Base-by-base conservation (phyloP, 768 basidiomycete species). In the Neoboletus subvelutipes region DNA sequence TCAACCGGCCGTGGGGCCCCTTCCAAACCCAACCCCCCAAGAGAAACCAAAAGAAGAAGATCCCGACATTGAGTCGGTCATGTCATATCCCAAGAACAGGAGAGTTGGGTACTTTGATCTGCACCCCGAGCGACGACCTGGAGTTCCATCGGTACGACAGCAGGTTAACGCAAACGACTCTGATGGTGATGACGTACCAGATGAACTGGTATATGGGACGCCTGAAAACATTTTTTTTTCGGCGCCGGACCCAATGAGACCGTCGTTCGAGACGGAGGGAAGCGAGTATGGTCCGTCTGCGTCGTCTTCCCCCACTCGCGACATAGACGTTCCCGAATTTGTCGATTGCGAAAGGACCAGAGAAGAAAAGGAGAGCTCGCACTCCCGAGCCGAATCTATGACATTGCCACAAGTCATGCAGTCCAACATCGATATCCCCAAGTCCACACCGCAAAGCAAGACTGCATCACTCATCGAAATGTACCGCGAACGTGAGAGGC, bases 381-480 rank as follows among this genome's bases (percentile, higher is more conserved):
- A 68, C 22, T 65, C 68, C 2, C 60, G 64, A 47, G 64, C 65
- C 5, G 72, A 73, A 50, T 67, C 71, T 5, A 62, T 51, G 50
- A 70, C 71, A n/a, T 58, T 73, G 28, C 72, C 70, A 1, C 45
- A 54, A 26, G 20, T 61, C 22, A 40, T 37, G 15, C 56, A 56
- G 26, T 13, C 50, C 42, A 51, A 42, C 33, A 39, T 61, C 15
- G 60, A 71, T 36, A 33, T 40, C 15, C 41, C 53, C 13, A 60
- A 66, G 40, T 50, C 69, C 46, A 50, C 64, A 18, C 56, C 75
- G 15, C 72, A 75, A 37, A 85, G 84, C 75, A 88, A 85, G 73
- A 90, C 90, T 1, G 85, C 88, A 4, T 82, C 85, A 2, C 77
- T 93, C 50, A 93, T 92, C 62, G 89, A 92, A 70, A 88, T 93